Base-by-base conservation (phyloP, 805 yeast genomes). In the Cyberlindnera lachancei region DNA sequence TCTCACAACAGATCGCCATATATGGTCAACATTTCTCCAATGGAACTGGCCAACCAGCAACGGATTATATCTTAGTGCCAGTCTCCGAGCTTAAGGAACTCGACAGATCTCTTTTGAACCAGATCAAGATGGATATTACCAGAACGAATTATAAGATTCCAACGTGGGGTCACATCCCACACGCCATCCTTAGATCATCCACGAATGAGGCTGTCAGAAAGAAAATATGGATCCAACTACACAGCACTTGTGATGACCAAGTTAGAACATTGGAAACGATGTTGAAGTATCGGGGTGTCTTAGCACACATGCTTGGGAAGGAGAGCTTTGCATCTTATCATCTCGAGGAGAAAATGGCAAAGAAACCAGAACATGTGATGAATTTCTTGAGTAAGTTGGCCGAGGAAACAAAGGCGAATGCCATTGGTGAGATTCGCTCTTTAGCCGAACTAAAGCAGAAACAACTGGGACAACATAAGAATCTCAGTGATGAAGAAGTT, bases 301-400 rank as follows among this genome's bases (percentile, higher is more conserved):
- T 92, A 22, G 87, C 97, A 0, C 64, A 66, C 28, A 63, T 85
- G 58, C 64, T 90, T 61, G 90, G 94, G 0, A 73, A 73, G 48
- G 45, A 59, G 15, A 75, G 81, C 22, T 92, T 64, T 57, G 75
- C 90, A 0, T 79, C 80, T 24, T 88, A 92, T 51, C 94, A 85
- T 50, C 60, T 92, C 21, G 75, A 74, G 38, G 94, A 86, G 40
- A 92, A 92, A 54, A 84, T 92, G 95, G 95, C 95, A 7, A 76
- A 76, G 40, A 68, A 59, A 8, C 94, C 96, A 0, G 74, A 73
- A 23, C 76, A 84, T 46, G 98, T 88, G 3, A 55, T 64, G 39
- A 64, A 77, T 8, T 87, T 92, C 43, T 58, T 92, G 33, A 56
- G 63, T 3, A 75, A 77, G 25, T 55, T 88, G 33, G 72, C 80